phyloP scores from a whole-genome alignment of 2,329 filamentous ascomycete species.

The Raffaelea albimanens region DNA sequence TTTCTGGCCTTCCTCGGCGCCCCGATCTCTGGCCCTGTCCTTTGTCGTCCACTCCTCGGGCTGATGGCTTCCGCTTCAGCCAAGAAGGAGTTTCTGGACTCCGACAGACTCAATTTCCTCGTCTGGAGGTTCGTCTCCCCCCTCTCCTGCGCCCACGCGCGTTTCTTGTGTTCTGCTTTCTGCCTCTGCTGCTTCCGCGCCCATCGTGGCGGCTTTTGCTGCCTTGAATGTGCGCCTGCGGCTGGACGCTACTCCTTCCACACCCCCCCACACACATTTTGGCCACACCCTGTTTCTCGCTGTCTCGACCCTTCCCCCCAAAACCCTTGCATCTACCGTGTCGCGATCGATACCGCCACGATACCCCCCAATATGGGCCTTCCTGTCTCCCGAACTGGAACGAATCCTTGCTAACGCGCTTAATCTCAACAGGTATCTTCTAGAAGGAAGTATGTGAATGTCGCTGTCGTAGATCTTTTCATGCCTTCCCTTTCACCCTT shows the following conservation, averaged over 20 bases:
- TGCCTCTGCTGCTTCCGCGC: neutral
- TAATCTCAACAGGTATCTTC: slow-evolving; percentile 38
- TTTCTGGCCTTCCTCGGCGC: neutral
- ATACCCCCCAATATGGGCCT: neutral
- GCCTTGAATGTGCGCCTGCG: neutral
- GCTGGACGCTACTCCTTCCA: neutral
- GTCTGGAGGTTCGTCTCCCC: slow-evolving; percentile 54
- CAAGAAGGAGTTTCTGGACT: slow-evolving; percentile 57
- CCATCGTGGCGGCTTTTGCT: neutral
- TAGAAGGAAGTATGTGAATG: slow-evolving; percentile 51
- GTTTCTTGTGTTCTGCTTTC: slow-evolving; percentile 2
- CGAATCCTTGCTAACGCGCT: slow-evolving; percentile 6
- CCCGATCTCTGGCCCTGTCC: neutral
- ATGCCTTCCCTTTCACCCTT: slow-evolving; percentile 8
- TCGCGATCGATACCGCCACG: no score
- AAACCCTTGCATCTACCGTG: no score
- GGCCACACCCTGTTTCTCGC: neutral
- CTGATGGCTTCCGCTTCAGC: slow-evolving; percentile 15
- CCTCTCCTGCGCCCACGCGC: slow-evolving; percentile 1
- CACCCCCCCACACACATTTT: neutral
- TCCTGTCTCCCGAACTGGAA: neutral
- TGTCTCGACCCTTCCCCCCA: neutral
- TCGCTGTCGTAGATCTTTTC: slow-evolving; percentile 5
- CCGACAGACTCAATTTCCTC: slow-evolving; percentile 60
- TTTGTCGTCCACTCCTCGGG: neutral